A percentile compares a stretch with the other conserved stretches of the same genome.
phyloP scores from a whole-genome alignment of 805 yeast species.

The Lipomyces yamanashiensis region DNA sequence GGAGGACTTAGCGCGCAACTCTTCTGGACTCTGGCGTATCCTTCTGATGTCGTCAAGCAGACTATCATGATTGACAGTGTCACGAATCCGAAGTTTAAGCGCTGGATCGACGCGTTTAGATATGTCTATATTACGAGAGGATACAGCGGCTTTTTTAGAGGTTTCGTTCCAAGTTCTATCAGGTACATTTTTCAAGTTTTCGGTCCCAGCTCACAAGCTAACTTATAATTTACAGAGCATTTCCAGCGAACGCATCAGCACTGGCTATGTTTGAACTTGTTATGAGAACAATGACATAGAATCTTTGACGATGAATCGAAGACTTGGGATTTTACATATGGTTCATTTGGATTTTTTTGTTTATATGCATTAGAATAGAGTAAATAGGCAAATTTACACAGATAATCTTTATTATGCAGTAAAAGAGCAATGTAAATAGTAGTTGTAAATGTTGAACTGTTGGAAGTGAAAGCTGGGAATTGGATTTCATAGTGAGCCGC shows the following conservation, averaged over 20 bases:
- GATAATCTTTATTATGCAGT: too few relatives aligned
- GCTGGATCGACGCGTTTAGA: constrained; percentile 72
- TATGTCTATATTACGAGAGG: constrained; percentile 63
- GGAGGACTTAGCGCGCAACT: constrained; percentile 82
- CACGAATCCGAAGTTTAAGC: constrained; percentile 67
- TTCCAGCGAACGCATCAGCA: constrained; percentile 95
- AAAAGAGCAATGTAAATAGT: too few relatives aligned
- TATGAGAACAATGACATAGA: constrained; percentile 23
- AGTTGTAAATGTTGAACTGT: too few relatives aligned
- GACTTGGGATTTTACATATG: too few relatives aligned
- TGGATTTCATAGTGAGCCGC: too few relatives aligned
- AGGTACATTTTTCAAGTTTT: constrained; percentile 10
- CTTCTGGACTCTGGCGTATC: constrained; percentile 89
- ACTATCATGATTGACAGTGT: constrained; percentile 81
- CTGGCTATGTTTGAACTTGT: constrained; percentile 62
- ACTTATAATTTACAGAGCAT: constrained; percentile 59
- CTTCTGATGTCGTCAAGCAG: constrained; percentile 86
- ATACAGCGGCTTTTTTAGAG: constrained; percentile 72
- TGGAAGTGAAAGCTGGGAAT: too few relatives aligned
- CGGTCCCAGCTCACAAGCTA: too few relatives aligned
- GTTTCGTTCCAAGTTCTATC: constrained; percentile 74
- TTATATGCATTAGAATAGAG: not conserved
- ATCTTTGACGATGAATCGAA: not conserved
- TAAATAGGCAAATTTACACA: not conserved
- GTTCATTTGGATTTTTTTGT: not conserved